Base-by-base conservation (phyloP, 192 early-diverging fungal species). In the Mortierella claussenii region DNA sequence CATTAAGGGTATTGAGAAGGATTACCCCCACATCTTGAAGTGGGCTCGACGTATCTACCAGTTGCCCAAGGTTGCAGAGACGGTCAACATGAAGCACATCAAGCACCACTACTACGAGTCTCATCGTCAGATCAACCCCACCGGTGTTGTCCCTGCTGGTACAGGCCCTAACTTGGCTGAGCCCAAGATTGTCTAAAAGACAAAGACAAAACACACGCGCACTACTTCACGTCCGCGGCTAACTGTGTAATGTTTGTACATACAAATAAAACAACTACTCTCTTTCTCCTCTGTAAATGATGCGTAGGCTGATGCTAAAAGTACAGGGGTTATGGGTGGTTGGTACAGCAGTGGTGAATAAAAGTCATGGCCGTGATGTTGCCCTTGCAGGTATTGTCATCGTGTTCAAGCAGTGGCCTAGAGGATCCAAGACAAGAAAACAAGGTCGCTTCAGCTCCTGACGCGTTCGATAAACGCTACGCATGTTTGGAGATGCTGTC, bases 41-140 rank as follows among this genome's bases (percentile, higher is more conserved):
- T 97, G 96, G 96, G 78, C 90, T 15, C 83, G 86, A 21, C 83
- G 83, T 43, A 83, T 97, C 51, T 96, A 96, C 79, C 93, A 96
- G 81, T 86, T 91, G 51, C 89, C 90, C 10, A 87, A 76, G 64
- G 80, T 97, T 60, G 81, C 80, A 6, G 90, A 91, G 23, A 97
- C 97, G 4, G 91, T 98, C 37, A 90, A 97, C 81, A 92, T 98
- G 92, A 84, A 90, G 53, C 97, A 99, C 73, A 98, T 98, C 87
- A 99, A 98, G 81, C 59, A 83, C 18, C 96, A 98, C 71, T 99
- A 99, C 76, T 98, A 94, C 73, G 83, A 88, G 85, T 89, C 88
- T 48, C 96, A 97, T 74, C 81, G 81, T 9, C 91, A 97, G 81
- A 97, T 99, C 82, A 99, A 99, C 79, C 97, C 97, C 3, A 87